phyloP scores from a whole-genome alignment of 2,329 filamentous ascomycete genomes.

The Westerdykella aurantiaca region DNA sequence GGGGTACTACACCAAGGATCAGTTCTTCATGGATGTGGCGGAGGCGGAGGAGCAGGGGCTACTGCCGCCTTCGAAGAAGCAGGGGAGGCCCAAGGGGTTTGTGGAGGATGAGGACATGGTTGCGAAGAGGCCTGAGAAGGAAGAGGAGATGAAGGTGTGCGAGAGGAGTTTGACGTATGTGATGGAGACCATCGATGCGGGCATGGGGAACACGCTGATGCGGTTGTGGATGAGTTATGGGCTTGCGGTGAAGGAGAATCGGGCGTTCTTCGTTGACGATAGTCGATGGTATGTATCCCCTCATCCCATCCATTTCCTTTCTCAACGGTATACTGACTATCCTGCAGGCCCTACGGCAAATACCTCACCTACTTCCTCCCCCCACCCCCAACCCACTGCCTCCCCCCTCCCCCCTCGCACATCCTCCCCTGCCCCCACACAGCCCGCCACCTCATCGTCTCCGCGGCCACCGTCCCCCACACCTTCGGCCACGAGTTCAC shows the following conservation, averaged over 20 bases:
- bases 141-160: slow-evolving; percentile 51
- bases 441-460: slow-evolving; percentile 69
- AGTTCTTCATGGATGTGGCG: slow-evolving; percentile 66
- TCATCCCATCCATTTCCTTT: background rate
- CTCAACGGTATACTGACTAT: slow-evolving; percentile 10
- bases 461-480: slow-evolving; percentile 59
- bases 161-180: slow-evolving; percentile 69
- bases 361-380: slow-evolving; percentile 67
- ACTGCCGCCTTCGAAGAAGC: slow-evolving; percentile 45
- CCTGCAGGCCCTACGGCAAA: slow-evolving; percentile 61
- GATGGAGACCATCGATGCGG: slow-evolving; percentile 67
- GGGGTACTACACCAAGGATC: slow-evolving; percentile 58
- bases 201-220: slow-evolving; percentile 71
- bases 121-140: slow-evolving; percentile 7
- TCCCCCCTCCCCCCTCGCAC: slow-evolving; percentile 65
- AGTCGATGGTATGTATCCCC: slow-evolving; percentile 55
- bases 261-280: slow-evolving; percentile 81
- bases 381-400: slow-evolving; percentile 60
- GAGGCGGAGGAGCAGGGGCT: slow-evolving; percentile 64
- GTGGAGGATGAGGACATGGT: slow-evolving; percentile 34
- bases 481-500: slow-evolving; percentile 59
- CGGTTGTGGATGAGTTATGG: slow-evolving; percentile 80
- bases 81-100: slow-evolving; percentile 34
- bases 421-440: slow-evolving; percentile 75
- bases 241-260: slow-evolving; percentile 65